phyloP scores from a whole-genome alignment of 768 basidiomycete species.

The Boletales sp. region DNA sequence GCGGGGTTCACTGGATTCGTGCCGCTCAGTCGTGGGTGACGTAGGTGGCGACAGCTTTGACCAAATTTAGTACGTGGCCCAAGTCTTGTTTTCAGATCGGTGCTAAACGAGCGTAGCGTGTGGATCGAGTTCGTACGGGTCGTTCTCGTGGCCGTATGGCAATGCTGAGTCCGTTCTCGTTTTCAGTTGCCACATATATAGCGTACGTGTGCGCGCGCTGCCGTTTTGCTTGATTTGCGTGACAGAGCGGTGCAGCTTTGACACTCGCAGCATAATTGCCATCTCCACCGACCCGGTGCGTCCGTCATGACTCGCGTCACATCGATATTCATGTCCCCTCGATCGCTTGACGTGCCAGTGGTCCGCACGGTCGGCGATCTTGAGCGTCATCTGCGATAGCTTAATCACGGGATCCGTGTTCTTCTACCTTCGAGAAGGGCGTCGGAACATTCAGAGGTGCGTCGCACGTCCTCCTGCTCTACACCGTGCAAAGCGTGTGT shows the following conservation, averaged over 20 bases:
- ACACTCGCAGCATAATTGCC: background rate
- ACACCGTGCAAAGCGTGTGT: too few relatives aligned
- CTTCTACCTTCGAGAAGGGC: conserved; percentile 18
- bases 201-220: too few relatives aligned
- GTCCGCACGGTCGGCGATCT: conserved; percentile 26
- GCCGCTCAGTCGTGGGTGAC: background rate
- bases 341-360: background rate
- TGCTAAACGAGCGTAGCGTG: background rate
- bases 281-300: background rate
- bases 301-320: too few relatives aligned
- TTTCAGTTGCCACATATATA: too few relatives aligned
- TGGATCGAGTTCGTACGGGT: conserved; percentile 8
- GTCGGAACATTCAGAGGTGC: conserved; percentile 6
- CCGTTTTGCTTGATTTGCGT: too few relatives aligned
- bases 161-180: background rate
- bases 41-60: background rate
- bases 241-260: background rate
- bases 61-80: conserved; percentile 3
- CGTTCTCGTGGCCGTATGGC: background rate
- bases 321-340: too few relatives aligned
- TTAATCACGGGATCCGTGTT: conserved; percentile 19
- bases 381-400: conserved; percentile 10
- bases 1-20: background rate
- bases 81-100: background rate
- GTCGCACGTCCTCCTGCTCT: too few relatives aligned